Evolutionary conservation across 2,329 filamentous ascomycete species (phyloP), one percentile per base, ranked within the genome.

Genomic region (Aspergillus ruber): DNA sequence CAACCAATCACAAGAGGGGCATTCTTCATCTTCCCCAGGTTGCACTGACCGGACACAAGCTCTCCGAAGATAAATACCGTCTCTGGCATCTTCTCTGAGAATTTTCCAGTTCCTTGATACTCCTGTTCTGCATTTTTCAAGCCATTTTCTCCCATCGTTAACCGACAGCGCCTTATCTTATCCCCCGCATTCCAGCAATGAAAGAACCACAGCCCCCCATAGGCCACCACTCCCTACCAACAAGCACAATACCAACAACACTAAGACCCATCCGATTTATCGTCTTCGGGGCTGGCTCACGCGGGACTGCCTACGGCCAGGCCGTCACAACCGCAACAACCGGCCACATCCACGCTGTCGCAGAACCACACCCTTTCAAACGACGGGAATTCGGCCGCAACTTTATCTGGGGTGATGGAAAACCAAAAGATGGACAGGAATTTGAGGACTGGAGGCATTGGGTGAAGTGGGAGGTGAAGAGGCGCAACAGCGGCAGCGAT

Each of bases 271-370:
- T 83, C 3, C 81, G 84, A 44, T 81, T 94, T 59, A 76, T 94
- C 47, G 79, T 95, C 59, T 84, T 95, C 56, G 90, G 90, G 17
- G 89, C 88, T 6, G 89, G 90, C 29, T 88, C 85, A 42, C 83
- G 90, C 32, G 90, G 90, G 12, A 77, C 79, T 44, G 79, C 82
- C 25, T 95, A 94, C 64, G 86, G 85, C 27, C 74, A 76, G 50
- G 84, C 84, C 45, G 82, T 89, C 7, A 67, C 72, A n/a, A 73
- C 76, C 13, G 81, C 80, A 15, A 84, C 80, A 50, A 79, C 82
- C 54, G 88, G 85, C 5, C 64, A 84, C 27, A 80, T 97, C 50
- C 80, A 79, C 18, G 87, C 87, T 21, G 81, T 98, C 13, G 89
- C 86, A 18, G 93, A 97, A 58, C 89, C 90, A 0, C 75, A 88